These are phyloP conservation scores for Hysterium pulicare DNA, from an alignment of 2,329 filamentous ascomycete species.

Conservation along the genomic window DNA sequence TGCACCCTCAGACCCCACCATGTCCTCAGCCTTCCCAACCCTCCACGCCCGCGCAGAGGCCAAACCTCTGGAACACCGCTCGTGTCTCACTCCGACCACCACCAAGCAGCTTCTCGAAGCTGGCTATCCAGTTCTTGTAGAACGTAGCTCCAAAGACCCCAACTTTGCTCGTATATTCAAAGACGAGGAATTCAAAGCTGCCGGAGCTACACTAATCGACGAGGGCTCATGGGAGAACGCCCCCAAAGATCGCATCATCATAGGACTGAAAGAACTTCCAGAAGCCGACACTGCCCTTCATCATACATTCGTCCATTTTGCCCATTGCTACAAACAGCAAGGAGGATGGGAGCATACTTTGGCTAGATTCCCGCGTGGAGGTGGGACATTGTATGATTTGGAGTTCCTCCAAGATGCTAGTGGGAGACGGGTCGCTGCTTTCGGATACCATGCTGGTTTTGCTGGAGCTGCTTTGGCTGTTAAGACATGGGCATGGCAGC, in stretches of 20 bases:
- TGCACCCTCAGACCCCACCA: constrained; percentile 5
- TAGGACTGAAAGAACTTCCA: constrained; percentile 42
- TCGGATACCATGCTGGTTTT: constrained; percentile 54
- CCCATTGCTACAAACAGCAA: constrained; percentile 43
- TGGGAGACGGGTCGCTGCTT: constrained; percentile 68
- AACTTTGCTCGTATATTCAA: constrained; percentile 41
- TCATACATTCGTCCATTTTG: constrained; percentile 42
- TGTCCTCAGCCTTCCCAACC: constrained; percentile 28
- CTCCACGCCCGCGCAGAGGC: constrained; percentile 42
- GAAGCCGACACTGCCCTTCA: constrained; percentile 37
- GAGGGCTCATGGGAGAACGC: constrained; percentile 38
- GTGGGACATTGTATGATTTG: constrained; percentile 76
- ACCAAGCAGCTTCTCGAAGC: constrained; percentile 40
- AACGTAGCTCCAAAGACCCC: constrained; percentile 37
- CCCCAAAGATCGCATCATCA: constrained; percentile 39
- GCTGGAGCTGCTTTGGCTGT: constrained; percentile 47
- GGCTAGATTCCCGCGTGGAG: constrained; percentile 72
- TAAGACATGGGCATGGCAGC: constrained; percentile 76
- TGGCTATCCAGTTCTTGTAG: constrained; percentile 40
- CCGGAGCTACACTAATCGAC: constrained; percentile 36
- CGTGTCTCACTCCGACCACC: constrained; percentile 38
- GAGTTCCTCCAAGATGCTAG: constrained; percentile 77
- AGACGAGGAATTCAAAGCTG: constrained; percentile 38
- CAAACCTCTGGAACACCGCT: constrained; percentile 41
- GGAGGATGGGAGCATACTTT: constrained; percentile 70